Evolutionary conservation across 805 yeast genomes (phyloP).

Genomic region (Suhomyces sp.): DNA sequence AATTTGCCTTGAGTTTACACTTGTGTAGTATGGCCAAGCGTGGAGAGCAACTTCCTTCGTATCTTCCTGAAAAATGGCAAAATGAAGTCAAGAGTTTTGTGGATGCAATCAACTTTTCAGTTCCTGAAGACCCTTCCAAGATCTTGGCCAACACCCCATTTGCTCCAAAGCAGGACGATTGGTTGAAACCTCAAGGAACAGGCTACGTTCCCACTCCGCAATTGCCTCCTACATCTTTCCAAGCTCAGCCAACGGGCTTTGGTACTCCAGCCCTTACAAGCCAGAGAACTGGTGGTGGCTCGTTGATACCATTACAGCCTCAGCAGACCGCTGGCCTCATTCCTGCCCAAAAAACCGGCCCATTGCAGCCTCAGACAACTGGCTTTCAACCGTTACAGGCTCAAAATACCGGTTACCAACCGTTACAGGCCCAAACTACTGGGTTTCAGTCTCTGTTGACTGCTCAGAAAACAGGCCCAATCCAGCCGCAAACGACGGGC

Average conservation of each 20-base stretch:
- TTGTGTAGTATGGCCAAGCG: conserved; percentile 73
- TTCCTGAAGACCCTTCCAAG: conserved; percentile 55
- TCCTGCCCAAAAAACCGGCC: conserved; percentile 45
- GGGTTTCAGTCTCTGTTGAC: conserved; percentile 25
- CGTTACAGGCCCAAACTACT: conserved; percentile 41
- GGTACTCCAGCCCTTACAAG: conserved; percentile 19
- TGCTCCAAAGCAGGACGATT: conserved; percentile 20
- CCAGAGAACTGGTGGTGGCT: conserved; percentile 47
- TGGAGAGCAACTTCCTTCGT: conserved; percentile 75
- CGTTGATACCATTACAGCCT: conserved; percentile 49
- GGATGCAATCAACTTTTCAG: conserved; percentile 78
- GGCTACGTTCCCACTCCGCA: conserved; percentile 15
- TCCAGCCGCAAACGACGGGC: conserved; percentile 34
- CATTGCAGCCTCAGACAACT: conserved; percentile 23
- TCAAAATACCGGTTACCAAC: conserved; percentile 18
- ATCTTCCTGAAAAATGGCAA: conserved; percentile 66
- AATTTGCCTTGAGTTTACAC: conserved; percentile 88
- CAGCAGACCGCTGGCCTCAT: conserved; percentile 70
- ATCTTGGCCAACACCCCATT: conserved; percentile 46
- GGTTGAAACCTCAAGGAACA: conserved; percentile 34
- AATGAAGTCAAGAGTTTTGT: conserved; percentile 88
- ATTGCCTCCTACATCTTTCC: conserved; percentile 29
- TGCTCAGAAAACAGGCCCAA: conserved; percentile 15
- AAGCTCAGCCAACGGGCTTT: conserved; percentile 40
- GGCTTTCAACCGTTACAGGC: conserved; percentile 12